phyloP scores from a whole-genome alignment of 805 yeast species.

The Hanseniaspora occidentalis region DNA sequence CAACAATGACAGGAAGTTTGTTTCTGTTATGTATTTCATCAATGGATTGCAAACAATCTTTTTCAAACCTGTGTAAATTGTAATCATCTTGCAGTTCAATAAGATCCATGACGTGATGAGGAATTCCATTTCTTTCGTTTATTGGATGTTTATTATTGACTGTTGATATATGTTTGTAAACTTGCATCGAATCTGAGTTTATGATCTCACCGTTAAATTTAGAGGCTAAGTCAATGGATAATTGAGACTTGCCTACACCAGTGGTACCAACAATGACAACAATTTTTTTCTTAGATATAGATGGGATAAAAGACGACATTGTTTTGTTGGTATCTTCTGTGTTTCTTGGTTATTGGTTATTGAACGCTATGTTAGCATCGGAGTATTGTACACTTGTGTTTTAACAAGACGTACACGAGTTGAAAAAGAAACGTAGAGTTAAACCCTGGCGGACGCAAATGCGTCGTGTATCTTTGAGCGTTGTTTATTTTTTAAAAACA shows the following conservation, averaged over 20 bases:
- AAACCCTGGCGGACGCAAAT: too few relatives aligned
- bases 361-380: too few relatives aligned
- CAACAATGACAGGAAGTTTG: conserved; percentile 78
- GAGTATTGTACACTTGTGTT: too few relatives aligned
- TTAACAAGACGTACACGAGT: too few relatives aligned
- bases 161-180: conserved; percentile 58
- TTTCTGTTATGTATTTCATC: conserved; percentile 52
- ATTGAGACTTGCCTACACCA: conserved; percentile 90
- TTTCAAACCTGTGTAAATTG: conserved; percentile 62
- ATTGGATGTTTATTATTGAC: conserved; percentile 91
- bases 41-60: conserved; percentile 53
- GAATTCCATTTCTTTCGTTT: conserved; percentile 56
- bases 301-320: background rate
- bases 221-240: conserved; percentile 54
- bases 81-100: conserved; percentile 72
- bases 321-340: too few relatives aligned
- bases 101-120: conserved; percentile 84
- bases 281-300: conserved; percentile 23
- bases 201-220: conserved; percentile 76
- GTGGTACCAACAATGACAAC: conserved; percentile 82
- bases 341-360: too few relatives aligned
- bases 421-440: too few relatives aligned
- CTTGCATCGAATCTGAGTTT: conserved; percentile 96
- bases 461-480: too few relatives aligned
- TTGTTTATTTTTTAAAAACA: too few relatives aligned